A percentile compares a stretch with the other conserved stretches of the same genome.
These are phyloP conservation scores for Heliamphora pulchella DNA, from an alignment of 179 eudicot species.

Conservation along the genomic window DNA sequence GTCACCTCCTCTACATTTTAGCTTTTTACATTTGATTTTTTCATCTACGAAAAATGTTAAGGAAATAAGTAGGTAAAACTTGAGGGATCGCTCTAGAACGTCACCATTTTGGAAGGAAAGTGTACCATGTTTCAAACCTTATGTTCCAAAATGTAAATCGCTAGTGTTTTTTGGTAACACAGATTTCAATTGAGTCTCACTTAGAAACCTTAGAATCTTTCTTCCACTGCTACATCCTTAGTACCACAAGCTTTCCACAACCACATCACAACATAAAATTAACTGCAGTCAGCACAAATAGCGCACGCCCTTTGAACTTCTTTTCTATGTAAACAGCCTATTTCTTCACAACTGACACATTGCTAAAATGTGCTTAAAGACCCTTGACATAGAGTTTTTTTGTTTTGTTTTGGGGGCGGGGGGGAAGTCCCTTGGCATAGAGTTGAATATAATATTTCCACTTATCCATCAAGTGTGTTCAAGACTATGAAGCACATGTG, in stretches of 20 bases:
- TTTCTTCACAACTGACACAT: neutral
- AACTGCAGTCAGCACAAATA: neutral
- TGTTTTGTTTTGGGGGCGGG: no score
- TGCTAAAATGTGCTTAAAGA: slow-evolving; percentile 2
- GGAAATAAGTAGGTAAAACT: no score
- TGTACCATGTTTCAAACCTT: no score
- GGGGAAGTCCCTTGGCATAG: no score
- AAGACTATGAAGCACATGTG: neutral
- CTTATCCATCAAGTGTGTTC: neutral
- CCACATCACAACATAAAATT: neutral
- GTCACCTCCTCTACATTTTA: no score
- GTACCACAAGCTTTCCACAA: neutral
- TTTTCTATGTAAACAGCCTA: neutral
- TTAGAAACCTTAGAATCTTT: neutral
- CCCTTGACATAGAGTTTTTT: no score
- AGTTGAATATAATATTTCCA: neutral
- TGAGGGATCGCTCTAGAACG: no score
- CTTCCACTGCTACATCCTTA: neutral
- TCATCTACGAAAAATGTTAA: no score
- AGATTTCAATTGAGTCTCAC: neutral
- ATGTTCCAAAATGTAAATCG: no score
- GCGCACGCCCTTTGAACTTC: neutral
- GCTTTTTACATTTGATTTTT: no score
- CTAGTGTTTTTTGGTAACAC: no score
- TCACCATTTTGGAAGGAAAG: no score